Evolutionary conservation across 2,329 filamentous ascomycete genomes (phyloP), one percentile per base, ranked within the genome.

Genomic region (Neurospora crassa): DNA sequence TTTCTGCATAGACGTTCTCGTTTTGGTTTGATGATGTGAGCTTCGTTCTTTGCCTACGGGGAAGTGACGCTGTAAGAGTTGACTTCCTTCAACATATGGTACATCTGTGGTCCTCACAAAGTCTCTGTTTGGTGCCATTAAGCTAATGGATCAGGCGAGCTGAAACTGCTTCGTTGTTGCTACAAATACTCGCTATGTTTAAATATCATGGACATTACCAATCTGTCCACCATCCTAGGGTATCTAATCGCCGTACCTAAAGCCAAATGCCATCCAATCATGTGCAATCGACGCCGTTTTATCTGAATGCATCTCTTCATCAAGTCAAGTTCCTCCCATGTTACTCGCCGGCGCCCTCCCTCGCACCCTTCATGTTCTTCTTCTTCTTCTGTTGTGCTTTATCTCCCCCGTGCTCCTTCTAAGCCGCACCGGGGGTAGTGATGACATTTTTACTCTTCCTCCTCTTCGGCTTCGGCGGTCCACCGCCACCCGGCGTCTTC

Each of bases 401-500:
- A 12, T 20, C 18, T 29, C 34, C 20, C 68, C 24, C 1, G 34
- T 59, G 67, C 40, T 67, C 67, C 43, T 67, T 45, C 14, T n/a
- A 40, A 47, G 70, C 79, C n/a, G 77, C 77, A 63, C 53, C 29
- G 29, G 78, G 77, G 10, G 78, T 79, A 34, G 75, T 74, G 3
- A 73, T 78, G 7, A 74, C 76, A 75, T 84, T 86, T 72, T 83
- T 86, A 74, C 84, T 85, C 80, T 86, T 86, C 74, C 83, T 80
- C 71, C 83, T 79, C 77, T 83, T 85, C 0, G 80, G 80, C 76
- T 85, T 86, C 1, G 81, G 71, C 67, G 76, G 79, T 70, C 78
- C 78, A 1, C 72, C 74, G 18, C 34, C 47, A 69, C 73, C 74
- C 43, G 83, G 83, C 69, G 82, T 81, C 79, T 84, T 85, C 34